Percentiles rank a stretch among this genome's conserved stretches.
phyloP scores from a whole-genome alignment of 768 basidiomycete species.

The Tylopilus balloui region DNA sequence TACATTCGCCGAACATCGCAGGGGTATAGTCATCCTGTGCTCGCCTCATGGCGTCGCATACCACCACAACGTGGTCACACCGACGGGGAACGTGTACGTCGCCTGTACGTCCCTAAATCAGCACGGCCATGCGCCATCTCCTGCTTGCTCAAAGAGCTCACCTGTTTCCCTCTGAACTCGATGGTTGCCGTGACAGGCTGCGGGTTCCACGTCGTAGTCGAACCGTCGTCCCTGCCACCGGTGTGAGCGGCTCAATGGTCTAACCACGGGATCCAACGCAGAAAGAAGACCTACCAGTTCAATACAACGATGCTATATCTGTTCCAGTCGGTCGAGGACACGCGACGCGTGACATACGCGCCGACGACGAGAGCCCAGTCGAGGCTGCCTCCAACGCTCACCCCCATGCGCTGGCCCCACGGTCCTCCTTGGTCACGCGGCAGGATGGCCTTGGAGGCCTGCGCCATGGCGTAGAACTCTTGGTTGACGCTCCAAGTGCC shows the following conservation, averaged over 20 bases:
- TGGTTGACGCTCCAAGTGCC: constrained; percentile 65
- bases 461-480: constrained; percentile 75
- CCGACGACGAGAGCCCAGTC: constrained; percentile 59
- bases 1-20: neutral
- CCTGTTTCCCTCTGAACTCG: constrained; percentile 60
- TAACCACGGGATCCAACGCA: neutral
- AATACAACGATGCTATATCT: constrained; percentile 71
- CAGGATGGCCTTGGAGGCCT: constrained; percentile 67
- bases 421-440: constrained; percentile 67
- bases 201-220: constrained; percentile 51
- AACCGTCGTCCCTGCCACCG: constrained; percentile 43
- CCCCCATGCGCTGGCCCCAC: constrained; percentile 63
- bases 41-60: constrained; percentile 29
- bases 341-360: constrained; percentile 60
- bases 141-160: constrained; percentile 19
- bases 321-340: constrained; percentile 49
- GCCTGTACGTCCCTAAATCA: constrained; percentile 37
- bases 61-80: constrained; percentile 58
- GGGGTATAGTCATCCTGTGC: neutral
- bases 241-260: neutral
- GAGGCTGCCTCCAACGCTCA: constrained; percentile 52
- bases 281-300: constrained; percentile 47
- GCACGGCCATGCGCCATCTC: neutral
- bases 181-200: constrained; percentile 54
- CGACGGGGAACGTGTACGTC: constrained; percentile 73